Conservation (phyloP, 805 yeast genomes). For the Zygosaccharomyces kombuchaensis region DNA sequence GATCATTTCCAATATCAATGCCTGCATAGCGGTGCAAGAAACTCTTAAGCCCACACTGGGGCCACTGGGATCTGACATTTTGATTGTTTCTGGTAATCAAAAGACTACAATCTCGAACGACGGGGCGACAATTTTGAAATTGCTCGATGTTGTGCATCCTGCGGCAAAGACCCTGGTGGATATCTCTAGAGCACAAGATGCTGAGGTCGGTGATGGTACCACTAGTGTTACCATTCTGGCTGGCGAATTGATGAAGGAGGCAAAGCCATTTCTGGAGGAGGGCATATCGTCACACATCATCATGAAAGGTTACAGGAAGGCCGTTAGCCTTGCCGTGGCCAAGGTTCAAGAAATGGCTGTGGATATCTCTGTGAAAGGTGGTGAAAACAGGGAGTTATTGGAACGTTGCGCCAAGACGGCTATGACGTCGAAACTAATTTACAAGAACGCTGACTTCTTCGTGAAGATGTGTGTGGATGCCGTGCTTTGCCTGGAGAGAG, state of each 20-base stretch:
- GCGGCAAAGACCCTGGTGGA: conserved; percentile 96
- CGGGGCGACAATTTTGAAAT: conserved; percentile 92
- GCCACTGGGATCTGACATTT: conserved; percentile 93
- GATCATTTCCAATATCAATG: conserved; percentile 90
- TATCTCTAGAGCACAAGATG: conserved; percentile 93
- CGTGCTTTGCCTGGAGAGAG: conserved; percentile 77
- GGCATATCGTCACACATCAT: conserved; percentile 90
- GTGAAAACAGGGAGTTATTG: conserved; percentile 59
- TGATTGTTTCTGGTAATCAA: conserved; percentile 78
- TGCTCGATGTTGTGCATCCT: conserved; percentile 94
- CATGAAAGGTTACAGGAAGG: conserved; percentile 80
- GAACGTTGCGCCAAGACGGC: conserved; percentile 96
- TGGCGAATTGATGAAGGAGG: conserved; percentile 89
- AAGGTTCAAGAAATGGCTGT: conserved; percentile 73
- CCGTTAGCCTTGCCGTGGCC: conserved; percentile 70
- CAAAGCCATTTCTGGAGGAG: conserved; percentile 88
- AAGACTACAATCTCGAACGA: conserved; percentile 95
- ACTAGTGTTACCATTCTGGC: conserved; percentile 93
- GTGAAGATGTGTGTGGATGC: conserved; percentile 97
- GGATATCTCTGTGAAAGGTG: conserved; percentile 50
- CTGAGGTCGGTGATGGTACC: conserved; percentile 98
- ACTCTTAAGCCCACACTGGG: conserved; percentile 93
- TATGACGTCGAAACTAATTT: conserved; percentile 91
- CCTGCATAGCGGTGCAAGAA: conserved; percentile 95
- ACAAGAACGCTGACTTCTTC: conserved; percentile 82